Evolutionary conservation across 495 filamentous ascomycete species (phyloP), one percentile per base, ranked within the genome.

Genomic region (Aspergillus nanangensis): DNA sequence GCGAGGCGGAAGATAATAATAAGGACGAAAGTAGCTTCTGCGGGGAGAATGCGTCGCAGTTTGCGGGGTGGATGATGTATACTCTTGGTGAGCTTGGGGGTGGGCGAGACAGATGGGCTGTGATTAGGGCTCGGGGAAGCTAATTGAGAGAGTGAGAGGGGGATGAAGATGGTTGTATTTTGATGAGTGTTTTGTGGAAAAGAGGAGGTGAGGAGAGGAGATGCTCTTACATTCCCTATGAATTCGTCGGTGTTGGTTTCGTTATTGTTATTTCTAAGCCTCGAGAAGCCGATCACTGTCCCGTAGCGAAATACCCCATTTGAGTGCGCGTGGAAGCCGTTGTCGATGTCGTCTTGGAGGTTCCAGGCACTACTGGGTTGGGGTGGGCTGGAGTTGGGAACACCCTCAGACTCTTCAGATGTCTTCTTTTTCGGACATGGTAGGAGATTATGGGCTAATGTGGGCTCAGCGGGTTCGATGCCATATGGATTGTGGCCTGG

Each of bases 11-110:
- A 20, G 44, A 15, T 18, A 37, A 45, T 37, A 65, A 54, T 14
- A 72, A 48, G 3, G 53, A 58, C 5, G 55, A 45, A 31, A 88
- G 74, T 40, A 95, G 65, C 10, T 72, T 80, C 59, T 89, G 86
- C 10, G 91, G 72, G 22, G 85, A 80, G 32, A 95, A 88, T 3
- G 85, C 88, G 33, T 87, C 80, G n/a, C 86, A 88, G 59, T 87
- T 92, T 23, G 81, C 81, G 1, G 87, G 90, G 64, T 95, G 86
- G 38, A 74, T 67, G 24, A 74, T 71, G 52, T 64, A 72, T 15
- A 59, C 53, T 31, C 43, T 60, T 41, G 60, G 47, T 44, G 49
- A 15, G 44, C 35, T 47, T 38, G 52, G 34, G 1, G 29, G 21
- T 18, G 20, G 7, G 23, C 24, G 39, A 17, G 15, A 46, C 13